Percentiles rank a stretch among this genome's conserved stretches.
phyloP scores from a whole-genome alignment of 371 early-diverging fungal genomes.

The Thermomucor indicae-seudaticae region DNA sequence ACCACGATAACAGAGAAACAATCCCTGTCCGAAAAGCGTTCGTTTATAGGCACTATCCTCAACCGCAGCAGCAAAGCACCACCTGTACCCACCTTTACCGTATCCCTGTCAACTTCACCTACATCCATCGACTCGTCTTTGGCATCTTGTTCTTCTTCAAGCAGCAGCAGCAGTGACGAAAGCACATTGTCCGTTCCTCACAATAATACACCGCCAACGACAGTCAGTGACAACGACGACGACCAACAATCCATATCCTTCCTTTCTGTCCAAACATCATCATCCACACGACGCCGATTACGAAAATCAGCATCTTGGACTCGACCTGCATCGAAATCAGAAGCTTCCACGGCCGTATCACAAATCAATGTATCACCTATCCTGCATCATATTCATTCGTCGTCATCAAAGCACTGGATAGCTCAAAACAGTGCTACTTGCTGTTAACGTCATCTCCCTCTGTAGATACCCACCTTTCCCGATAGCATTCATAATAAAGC shows the following conservation, averaged over 20 bases:
- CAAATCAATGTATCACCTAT: constrained; percentile 18
- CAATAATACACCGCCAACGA: not conserved
- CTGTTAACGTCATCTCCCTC: too few relatives aligned
- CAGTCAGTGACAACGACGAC: not conserved
- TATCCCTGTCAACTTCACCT: too few relatives aligned
- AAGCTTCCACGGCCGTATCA: constrained; percentile 20
- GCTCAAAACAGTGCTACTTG: too few relatives aligned
- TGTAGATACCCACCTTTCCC: too few relatives aligned
- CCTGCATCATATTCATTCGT: too few relatives aligned
- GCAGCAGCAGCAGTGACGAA: not conserved
- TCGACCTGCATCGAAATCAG: constrained; percentile 10
- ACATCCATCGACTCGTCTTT: too few relatives aligned
- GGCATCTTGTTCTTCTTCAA: too few relatives aligned
- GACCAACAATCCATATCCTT: not conserved
- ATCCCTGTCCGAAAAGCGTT: not conserved
- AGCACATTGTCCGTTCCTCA: not conserved
- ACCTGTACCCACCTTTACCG: too few relatives aligned
- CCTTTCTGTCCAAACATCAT: not conserved
- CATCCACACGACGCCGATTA: constrained; percentile 1
- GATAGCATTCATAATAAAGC: too few relatives aligned
- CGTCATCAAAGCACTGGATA: too few relatives aligned
- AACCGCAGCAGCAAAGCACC: too few relatives aligned
- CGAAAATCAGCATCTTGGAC: constrained; percentile 13
- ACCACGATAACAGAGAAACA: not conserved
- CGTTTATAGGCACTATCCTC: constrained; percentile 5